phyloP scores from a whole-genome alignment of 2,329 filamentous ascomycete genomes.

The Arthrobotrys sphaeroides region DNA sequence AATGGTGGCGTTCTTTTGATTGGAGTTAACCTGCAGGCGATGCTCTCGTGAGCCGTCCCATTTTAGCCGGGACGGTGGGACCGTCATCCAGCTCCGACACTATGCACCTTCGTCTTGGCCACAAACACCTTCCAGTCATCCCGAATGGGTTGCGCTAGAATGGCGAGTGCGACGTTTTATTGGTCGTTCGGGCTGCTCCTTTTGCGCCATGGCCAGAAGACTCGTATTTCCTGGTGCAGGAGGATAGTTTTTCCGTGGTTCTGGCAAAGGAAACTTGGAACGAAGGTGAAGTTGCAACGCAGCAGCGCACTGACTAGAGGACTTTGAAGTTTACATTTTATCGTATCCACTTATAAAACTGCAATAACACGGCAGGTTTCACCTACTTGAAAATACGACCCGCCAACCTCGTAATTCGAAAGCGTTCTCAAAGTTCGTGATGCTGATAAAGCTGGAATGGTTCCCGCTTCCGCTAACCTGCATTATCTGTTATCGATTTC shows the following conservation, averaged over 20 bases:
- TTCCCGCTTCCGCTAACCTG: constrained; percentile 3
- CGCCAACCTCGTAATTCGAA: constrained; percentile 21
- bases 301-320: constrained; percentile 20
- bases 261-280: neutral
- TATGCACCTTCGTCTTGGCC: constrained; percentile 25
- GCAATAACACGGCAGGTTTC: constrained; percentile 44
- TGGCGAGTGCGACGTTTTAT: constrained; percentile 22
- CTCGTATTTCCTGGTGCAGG: constrained; percentile 46
- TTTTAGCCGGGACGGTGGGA: constrained; percentile 52
- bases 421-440: constrained; percentile 4
- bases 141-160: constrained; percentile 36
- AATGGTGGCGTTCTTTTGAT: constrained; percentile 46
- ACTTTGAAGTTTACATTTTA: neutral
- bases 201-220: constrained; percentile 30
- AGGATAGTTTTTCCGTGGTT: constrained; percentile 52
- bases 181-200: constrained; percentile 7
- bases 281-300: constrained; percentile 18
- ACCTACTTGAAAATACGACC: constrained; percentile 32
- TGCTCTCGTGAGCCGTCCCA: constrained; percentile 38
- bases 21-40: constrained; percentile 39
- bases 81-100: constrained; percentile 38
- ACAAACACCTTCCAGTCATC: constrained; percentile 1
- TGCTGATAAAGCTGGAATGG: neutral
- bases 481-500: constrained; percentile 1
- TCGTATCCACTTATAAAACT: constrained; percentile 46